A percentile compares a stretch with the other conserved stretches of the same genome.
Conservation (phyloP, 2,329 filamentous ascomycete genomes). For the Fusarium veterinarium region DNA sequence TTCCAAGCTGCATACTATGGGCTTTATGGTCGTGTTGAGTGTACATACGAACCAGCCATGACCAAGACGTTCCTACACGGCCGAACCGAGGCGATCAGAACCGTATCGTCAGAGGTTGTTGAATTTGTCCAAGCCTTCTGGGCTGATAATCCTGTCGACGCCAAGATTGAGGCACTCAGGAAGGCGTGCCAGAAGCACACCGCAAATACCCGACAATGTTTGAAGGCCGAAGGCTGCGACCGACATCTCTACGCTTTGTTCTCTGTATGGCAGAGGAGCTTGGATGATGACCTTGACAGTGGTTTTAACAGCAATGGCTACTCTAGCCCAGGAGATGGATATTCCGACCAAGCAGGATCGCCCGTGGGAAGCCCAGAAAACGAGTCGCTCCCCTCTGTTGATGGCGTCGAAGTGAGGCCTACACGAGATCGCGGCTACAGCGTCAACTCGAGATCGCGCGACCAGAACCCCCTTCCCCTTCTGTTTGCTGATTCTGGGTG, state of each 20-base stretch:
- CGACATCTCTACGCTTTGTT: constrained; percentile 93
- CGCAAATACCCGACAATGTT: constrained; percentile 82
- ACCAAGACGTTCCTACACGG: constrained; percentile 95
- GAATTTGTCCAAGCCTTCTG: constrained; percentile 94
- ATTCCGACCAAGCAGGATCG: constrained; percentile 57
- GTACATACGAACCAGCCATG: constrained; percentile 98
- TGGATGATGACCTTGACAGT: constrained; percentile 74
- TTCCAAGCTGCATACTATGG: constrained; percentile 99
- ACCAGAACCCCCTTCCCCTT: constrained; percentile 70
- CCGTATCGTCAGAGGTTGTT: constrained; percentile 84
- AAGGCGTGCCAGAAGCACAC: constrained; percentile 88
- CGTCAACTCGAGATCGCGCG: constrained; percentile 61
- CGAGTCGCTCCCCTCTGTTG: constrained; percentile 57
- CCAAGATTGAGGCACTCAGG: constrained; percentile 87
- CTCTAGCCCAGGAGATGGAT: constrained; percentile 68
- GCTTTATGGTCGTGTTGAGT: constrained; percentile 92
- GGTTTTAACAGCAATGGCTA: constrained; percentile 70
- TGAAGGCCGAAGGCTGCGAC: constrained; percentile 91
- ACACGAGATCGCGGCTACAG: constrained; percentile 65
- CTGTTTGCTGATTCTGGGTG: constrained; percentile 91
- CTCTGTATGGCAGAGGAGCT: constrained; percentile 90
- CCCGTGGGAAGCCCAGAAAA: constrained; percentile 65
- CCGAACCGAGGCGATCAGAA: constrained; percentile 91
- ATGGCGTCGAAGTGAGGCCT: constrained; percentile 49
- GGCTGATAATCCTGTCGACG: constrained; percentile 84